Evolutionary conservation across 2,329 filamentous ascomycete species (phyloP).

Genomic region (Alternaria solani): DNA sequence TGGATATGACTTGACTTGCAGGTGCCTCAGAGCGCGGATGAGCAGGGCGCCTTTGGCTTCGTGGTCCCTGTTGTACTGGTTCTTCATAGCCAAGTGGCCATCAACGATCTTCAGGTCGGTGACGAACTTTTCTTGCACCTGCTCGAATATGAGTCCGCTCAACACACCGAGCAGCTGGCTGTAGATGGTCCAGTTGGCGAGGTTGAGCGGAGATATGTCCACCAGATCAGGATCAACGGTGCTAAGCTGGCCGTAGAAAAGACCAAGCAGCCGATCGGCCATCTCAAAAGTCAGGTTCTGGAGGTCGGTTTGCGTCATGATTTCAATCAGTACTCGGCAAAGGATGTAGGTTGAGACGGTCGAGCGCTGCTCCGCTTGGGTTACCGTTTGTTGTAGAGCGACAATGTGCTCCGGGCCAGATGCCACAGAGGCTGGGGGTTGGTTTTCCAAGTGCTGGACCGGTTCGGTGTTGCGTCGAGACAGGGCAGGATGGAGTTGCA

Average conservation of each 20-base stretch:
- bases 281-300: conserved; percentile 86
- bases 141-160: conserved; percentile 89
- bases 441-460: conserved; percentile 37
- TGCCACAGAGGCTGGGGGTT: conserved; percentile 36
- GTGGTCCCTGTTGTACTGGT: conserved; percentile 69
- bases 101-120: conserved; percentile 80
- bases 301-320: conserved; percentile 88
- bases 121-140: conserved; percentile 83
- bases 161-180: conserved; percentile 93
- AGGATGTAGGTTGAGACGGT: conserved; percentile 96
- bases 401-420: conserved; percentile 45
- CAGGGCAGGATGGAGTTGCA: conserved; percentile 34
- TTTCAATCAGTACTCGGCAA: conserved; percentile 90
- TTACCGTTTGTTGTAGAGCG: conserved; percentile 72
- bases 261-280: conserved; percentile 91
- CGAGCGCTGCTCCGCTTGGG: conserved; percentile 85
- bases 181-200: conserved; percentile 96
- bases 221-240: conserved; percentile 85
- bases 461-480: conserved; percentile 50
- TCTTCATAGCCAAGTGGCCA: conserved; percentile 76
- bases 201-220: conserved; percentile 77
- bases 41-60: conserved; percentile 88
- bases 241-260: conserved; percentile 96
- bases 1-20: conserved; percentile 77
- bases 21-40: conserved; percentile 88